These are phyloP conservation scores for Chrysosporium keratinophilum DNA, from an alignment of 2,329 filamentous ascomycete genomes.

Conservation along the genomic window DNA sequence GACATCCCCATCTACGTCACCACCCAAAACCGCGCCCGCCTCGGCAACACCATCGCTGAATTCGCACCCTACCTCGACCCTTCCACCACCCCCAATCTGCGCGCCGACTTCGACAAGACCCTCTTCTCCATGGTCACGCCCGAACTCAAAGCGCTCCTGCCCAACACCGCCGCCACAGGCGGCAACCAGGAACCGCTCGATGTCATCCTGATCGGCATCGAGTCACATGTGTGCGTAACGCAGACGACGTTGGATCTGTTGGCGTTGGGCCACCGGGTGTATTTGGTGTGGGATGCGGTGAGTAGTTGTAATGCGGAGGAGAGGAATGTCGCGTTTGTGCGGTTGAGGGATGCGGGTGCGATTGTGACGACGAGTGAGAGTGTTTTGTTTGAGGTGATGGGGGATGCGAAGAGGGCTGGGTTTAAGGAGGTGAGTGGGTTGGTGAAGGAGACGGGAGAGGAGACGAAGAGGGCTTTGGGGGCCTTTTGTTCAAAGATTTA, in stretches of 20 bases:
- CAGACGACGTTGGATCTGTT: constrained; percentile 82
- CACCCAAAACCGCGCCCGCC: constrained; percentile 68
- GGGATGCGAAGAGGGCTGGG: constrained; percentile 59
- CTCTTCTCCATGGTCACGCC: constrained; percentile 80
- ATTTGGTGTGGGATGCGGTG: constrained; percentile 79
- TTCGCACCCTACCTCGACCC: constrained; percentile 45
- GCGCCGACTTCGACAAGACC: constrained; percentile 67
- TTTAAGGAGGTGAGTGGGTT: constrained; percentile 65
- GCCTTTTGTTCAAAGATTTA: constrained; percentile 50
- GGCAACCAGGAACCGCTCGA: constrained; percentile 35
- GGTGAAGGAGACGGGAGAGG: constrained; percentile 64
- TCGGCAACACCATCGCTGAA: constrained; percentile 72
- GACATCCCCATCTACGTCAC: constrained; percentile 72
- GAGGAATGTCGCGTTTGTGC: constrained; percentile 63
- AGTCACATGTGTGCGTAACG: constrained; percentile 87
- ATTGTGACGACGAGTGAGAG: constrained; percentile 79
- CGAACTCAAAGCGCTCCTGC: constrained; percentile 42
- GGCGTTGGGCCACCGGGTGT: constrained; percentile 64
- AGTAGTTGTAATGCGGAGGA: constrained; percentile 79
- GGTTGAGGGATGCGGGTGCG: constrained; percentile 65
- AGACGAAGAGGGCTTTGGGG: constrained; percentile 59
- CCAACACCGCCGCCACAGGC: constrained; percentile 20
- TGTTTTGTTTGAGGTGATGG: constrained; percentile 79
- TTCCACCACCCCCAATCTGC: constrained; percentile 43
- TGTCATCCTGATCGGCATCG: constrained; percentile 78